Conservation (phyloP, 2,329 filamentous ascomycete genomes). For the Fusarium subtropicale region DNA sequence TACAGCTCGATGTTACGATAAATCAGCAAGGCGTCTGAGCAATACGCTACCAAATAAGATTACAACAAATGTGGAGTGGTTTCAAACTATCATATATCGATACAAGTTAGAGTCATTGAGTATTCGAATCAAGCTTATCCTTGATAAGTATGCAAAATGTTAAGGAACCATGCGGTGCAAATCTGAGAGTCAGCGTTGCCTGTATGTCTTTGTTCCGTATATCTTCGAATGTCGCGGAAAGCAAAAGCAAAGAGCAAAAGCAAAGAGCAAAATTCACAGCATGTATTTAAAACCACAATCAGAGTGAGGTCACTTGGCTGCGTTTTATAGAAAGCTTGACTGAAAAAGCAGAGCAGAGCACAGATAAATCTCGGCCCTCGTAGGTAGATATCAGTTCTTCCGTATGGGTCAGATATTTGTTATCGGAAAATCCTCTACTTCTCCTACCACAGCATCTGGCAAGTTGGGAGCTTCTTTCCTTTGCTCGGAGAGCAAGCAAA, state of each 20-base stretch:
- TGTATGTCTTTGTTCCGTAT: neutral
- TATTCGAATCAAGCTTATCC: neutral
- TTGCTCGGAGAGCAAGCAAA: neutral
- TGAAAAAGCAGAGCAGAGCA: neutral
- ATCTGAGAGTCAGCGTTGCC: neutral
- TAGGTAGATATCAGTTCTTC: neutral
- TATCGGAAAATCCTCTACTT: neutral
- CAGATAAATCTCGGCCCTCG: neutral
- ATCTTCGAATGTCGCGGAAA: neutral
- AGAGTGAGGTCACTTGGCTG: neutral
- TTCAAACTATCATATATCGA: neutral
- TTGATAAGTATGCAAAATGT: neutral
- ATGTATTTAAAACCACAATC: neutral
- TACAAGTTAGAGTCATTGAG: neutral
- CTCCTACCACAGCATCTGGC: neutral
- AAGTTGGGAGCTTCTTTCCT: neutral
- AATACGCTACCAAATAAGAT: too few species aligned
- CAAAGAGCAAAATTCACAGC: neutral
- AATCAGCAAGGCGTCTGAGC: too few species aligned
- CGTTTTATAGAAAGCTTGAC: neutral
- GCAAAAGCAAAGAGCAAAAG: neutral
- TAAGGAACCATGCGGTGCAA: neutral
- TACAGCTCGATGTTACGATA: fast-evolving
- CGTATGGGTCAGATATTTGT: neutral
- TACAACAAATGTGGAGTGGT: too few species aligned